These are phyloP conservation scores for Sechiopsis laciniata DNA, from an alignment of 306 rosid genomes.

Conservation along the genomic window DNA sequence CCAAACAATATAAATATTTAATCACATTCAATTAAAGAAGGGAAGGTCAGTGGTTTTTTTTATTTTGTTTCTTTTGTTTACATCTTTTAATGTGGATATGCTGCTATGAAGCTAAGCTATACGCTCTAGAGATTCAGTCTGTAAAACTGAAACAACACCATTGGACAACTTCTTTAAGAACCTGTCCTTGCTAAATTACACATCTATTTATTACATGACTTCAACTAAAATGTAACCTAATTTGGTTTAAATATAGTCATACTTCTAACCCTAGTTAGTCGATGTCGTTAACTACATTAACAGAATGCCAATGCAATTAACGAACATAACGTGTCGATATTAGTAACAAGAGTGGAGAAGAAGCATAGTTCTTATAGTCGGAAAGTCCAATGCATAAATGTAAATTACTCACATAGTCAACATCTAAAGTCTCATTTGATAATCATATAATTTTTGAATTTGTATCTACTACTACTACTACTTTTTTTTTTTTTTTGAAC, in stretches of 20 bases:
- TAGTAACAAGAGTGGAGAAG: no score
- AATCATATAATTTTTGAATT: no score
- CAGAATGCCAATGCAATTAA: not conserved
- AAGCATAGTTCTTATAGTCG: no score
- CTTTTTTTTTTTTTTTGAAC: no score
- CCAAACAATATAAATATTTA: not conserved
- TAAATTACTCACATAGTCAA: no score
- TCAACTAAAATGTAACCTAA: not conserved
- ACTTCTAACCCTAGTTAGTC: not conserved
- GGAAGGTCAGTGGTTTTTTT: not conserved
- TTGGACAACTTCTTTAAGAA: not conserved
- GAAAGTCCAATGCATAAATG: no score
- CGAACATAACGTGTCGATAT: no score
- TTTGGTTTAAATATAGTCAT: not conserved
- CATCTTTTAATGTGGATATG: slow-evolving; percentile 14
- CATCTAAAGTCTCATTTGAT: no score
- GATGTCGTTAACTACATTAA: no score
- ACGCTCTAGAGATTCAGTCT: not conserved
- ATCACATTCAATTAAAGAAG: not conserved
- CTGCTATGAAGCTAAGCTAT: not conserved
- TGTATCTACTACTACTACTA: no score
- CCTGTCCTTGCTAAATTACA: not conserved
- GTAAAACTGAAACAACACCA: not conserved
- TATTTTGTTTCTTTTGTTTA: not conserved
- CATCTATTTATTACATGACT: not conserved